Evolutionary conservation across 1,284 basidiomycete genomes (phyloP).

Genomic region (Cutaneotrichosporon daszewskae): DNA sequence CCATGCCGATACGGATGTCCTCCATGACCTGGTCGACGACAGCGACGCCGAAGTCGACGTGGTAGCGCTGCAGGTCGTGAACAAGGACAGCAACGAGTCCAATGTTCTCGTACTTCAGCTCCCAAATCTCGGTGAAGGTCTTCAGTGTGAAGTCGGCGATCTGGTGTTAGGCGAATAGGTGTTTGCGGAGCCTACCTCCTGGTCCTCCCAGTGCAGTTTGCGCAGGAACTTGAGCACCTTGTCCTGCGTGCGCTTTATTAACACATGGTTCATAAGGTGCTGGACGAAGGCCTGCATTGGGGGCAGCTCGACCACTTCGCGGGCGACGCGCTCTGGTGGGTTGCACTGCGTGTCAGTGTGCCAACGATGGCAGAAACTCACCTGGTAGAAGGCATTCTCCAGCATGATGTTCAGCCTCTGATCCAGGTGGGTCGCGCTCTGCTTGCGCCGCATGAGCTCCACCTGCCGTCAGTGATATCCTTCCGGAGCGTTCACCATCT

Average conservation of each 20-base stretch:
- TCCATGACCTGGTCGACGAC: conserved; percentile 94
- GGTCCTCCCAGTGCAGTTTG: conserved; percentile 92
- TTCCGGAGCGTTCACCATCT: conserved; percentile 21
- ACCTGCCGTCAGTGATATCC: conserved; percentile 57
- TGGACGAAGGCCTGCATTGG: conserved; percentile 89
- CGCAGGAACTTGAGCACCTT: conserved; percentile 86
- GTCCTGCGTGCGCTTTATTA: conserved; percentile 84
- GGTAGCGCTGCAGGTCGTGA: conserved; percentile 87
- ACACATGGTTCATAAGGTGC: conserved; percentile 84
- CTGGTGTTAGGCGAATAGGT: conserved; percentile 34
- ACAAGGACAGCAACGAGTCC: conserved; percentile 88
- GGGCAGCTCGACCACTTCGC: conserved; percentile 73
- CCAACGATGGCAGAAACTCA: conserved; percentile 36
- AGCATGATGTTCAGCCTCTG: conserved; percentile 80
- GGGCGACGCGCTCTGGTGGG: conserved; percentile 84
- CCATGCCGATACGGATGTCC: conserved; percentile 81
- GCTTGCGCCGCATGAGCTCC: conserved; percentile 90
- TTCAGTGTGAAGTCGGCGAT: conserved; percentile 54
- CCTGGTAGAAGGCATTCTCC: conserved; percentile 98
- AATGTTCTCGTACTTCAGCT: conserved; percentile 86
- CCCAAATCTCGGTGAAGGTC: conserved; percentile 93
- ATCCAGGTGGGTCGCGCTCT: conserved; percentile 85
- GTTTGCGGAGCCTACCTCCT: conserved; percentile 47
- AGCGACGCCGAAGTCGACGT: conserved; percentile 76
- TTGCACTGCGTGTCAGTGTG: conserved; percentile 64